Evolutionary conservation across 345 rosid genomes (phyloP).

Genomic region (Bretschneidera sinensis): DNA sequence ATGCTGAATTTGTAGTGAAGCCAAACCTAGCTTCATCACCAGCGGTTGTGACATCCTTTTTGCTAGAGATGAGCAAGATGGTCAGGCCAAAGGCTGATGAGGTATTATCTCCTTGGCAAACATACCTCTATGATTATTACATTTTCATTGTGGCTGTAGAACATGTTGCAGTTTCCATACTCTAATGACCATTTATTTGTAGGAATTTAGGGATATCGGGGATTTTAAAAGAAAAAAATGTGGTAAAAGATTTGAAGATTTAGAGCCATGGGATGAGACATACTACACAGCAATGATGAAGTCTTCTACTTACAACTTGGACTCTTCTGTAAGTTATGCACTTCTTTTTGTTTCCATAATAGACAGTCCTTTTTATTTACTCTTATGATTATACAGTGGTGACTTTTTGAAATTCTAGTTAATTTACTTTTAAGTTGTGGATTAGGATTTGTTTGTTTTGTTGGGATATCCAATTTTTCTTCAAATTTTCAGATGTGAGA

Average conservation of each 20-base stretch:
- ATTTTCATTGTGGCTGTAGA: slow-evolving; percentile 7
- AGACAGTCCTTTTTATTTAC: not conserved
- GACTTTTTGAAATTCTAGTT: not conserved
- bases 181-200: slow-evolving; percentile 17
- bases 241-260: slow-evolving; percentile 43
- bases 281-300: slow-evolving; percentile 80
- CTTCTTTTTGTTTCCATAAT: slow-evolving; percentile 11
- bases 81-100: slow-evolving; percentile 70
- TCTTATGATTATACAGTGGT: not conserved
- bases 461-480: not conserved
- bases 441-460: not conserved
- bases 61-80: slow-evolving; percentile 74
- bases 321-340: slow-evolving; percentile 60
- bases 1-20: slow-evolving; percentile 63
- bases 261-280: slow-evolving; percentile 97
- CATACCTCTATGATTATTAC: slow-evolving; percentile 4
- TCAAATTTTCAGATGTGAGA: not conserved
- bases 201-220: slow-evolving; percentile 70
- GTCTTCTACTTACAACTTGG: slow-evolving; percentile 64
- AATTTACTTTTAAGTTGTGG: slow-evolving; percentile 4
- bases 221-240: slow-evolving; percentile 57
- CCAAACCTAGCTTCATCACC: slow-evolving; percentile 86
- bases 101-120: slow-evolving; percentile 35
- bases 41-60: slow-evolving; percentile 64
- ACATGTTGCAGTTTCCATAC: slow-evolving; percentile 7